Percentiles rank a stretch among this genome's conserved stretches.
phyloP scores from a whole-genome alignment of 1,139 yeast genomes.

The Debaryomyces sp. region DNA sequence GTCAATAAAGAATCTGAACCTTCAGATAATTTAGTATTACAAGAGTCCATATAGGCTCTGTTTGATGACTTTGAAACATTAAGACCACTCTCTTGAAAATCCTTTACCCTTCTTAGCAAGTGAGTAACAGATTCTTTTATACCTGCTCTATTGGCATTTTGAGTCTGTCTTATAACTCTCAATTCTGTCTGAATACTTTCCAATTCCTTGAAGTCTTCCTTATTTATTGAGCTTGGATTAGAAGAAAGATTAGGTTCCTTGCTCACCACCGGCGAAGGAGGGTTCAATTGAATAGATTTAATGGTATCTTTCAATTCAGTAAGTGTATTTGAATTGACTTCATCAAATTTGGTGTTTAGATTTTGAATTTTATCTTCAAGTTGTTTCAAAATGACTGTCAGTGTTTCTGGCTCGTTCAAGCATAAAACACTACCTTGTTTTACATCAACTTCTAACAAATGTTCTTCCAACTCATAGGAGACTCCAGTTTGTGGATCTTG shows the following conservation, averaged over 20 bases:
- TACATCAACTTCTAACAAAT: slow-evolving; percentile 54
- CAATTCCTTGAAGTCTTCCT: slow-evolving; percentile 10
- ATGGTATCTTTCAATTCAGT: slow-evolving; percentile 28
- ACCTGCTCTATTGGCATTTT: slow-evolving; percentile 43
- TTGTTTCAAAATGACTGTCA: slow-evolving; percentile 21
- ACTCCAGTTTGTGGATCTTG: slow-evolving; percentile 63
- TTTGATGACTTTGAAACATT: slow-evolving; percentile 50
- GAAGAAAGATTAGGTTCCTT: background rate
- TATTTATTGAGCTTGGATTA: slow-evolving; percentile 2
- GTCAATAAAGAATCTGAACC: slow-evolving; percentile 78
- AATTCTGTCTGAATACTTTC: slow-evolving; percentile 53
- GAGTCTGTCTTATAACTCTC: slow-evolving; percentile 65
- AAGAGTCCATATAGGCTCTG: slow-evolving; percentile 73
- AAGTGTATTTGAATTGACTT: slow-evolving; percentile 25
- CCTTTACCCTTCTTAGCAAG: slow-evolving; percentile 50
- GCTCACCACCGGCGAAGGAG: slow-evolving; percentile 9
- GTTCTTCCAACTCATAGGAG: slow-evolving; percentile 81
- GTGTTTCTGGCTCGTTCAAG: slow-evolving; percentile 44
- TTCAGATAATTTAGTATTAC: slow-evolving; percentile 72
- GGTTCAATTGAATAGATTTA: slow-evolving; percentile 24
- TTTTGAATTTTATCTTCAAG: slow-evolving; percentile 33
- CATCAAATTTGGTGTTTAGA: slow-evolving; percentile 32
- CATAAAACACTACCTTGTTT: slow-evolving; percentile 61
- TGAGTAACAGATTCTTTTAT: slow-evolving; percentile 47
- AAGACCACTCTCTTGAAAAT: slow-evolving; percentile 48